Conservation (phyloP, 1,284 basidiomycete species). For the Ganoderma sinense region DNA sequence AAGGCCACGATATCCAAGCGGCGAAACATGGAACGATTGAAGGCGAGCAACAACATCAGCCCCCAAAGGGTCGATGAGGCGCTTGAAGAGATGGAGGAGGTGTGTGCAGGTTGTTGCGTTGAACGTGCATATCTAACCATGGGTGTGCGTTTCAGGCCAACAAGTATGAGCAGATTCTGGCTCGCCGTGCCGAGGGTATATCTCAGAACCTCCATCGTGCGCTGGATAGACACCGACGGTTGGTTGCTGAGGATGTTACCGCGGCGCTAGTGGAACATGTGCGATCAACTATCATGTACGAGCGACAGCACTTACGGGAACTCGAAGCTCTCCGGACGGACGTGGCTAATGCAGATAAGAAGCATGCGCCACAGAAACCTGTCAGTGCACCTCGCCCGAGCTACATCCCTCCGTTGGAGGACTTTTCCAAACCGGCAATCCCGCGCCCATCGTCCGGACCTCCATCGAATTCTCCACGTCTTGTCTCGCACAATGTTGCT, state of each 20-base stretch:
- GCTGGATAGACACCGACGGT: conserved; percentile 81
- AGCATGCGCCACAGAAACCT: conserved; percentile 52
- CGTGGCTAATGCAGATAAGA: conserved; percentile 71
- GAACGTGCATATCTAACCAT: conserved; percentile 23
- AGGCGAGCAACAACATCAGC: conserved; percentile 87
- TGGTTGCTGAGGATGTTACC: conserved; percentile 90
- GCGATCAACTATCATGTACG: conserved; percentile 89
- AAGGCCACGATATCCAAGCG: conserved; percentile 93
- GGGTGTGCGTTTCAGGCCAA: conserved; percentile 64
- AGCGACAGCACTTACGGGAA: conserved; percentile 86
- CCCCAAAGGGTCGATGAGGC: conserved; percentile 92
- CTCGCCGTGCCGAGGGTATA: conserved; percentile 85
- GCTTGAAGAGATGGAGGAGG: conserved; percentile 93
- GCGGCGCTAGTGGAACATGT: conserved; percentile 90
- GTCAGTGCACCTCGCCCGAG: conserved; percentile 65
- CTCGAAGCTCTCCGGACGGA: conserved; percentile 86
- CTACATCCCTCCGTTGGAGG: conserved; percentile 70
- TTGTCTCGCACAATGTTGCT: conserved; percentile 16
- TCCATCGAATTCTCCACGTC: conserved; percentile 29
- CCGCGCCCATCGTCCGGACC: conserved; percentile 42
- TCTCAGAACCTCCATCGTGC: conserved; percentile 90
- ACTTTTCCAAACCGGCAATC: conserved; percentile 53
- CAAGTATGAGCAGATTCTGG: conserved; percentile 85
- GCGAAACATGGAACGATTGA: conserved; percentile 88
- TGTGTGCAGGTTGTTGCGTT: conserved; percentile 36